phyloP scores from a whole-genome alignment of 352 stramenopile genomes.

The Globisporangium middletonii region DNA sequence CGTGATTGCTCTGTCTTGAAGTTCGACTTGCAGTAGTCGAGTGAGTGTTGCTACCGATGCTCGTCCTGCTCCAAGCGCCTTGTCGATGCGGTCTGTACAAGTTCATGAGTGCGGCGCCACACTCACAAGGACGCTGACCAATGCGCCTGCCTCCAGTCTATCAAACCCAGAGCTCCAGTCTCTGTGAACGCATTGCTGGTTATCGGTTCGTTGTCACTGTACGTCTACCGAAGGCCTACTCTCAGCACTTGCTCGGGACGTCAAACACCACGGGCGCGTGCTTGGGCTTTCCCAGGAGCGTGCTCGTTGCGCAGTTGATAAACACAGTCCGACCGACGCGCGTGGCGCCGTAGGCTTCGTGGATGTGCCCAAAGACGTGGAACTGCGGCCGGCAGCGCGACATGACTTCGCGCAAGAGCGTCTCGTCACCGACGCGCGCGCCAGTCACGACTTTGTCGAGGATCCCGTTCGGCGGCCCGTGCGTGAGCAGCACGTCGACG shows the following conservation, averaged over 20 bases:
- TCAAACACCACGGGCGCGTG: conserved; percentile 78
- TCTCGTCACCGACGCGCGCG: conserved; percentile 68
- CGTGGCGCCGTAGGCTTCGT: conserved; percentile 81
- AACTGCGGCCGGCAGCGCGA: conserved; percentile 73
- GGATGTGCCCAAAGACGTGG: conserved; percentile 92
- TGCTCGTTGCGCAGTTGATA: conserved; percentile 85
- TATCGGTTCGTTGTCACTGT: no score
- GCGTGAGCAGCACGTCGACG: conserved; percentile 87
- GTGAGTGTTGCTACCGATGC: no score
- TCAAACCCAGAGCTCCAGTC: no score
- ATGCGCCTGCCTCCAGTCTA: no score
- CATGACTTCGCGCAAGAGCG: conserved; percentile 76
- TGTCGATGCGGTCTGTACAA: no score
- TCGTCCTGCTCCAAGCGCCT: no score
- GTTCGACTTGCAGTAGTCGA: no score
- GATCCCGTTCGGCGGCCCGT: conserved; percentile 84
- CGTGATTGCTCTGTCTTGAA: no score
- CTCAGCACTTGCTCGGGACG: conserved; percentile 52
- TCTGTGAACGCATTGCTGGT: no score
- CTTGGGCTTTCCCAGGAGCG: conserved; percentile 40
- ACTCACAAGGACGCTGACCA: no score
- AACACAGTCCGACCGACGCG: conserved; percentile 78
- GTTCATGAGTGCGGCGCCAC: no score
- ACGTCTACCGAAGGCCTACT: no score
- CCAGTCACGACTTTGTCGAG: conserved; percentile 68